Conservation (phyloP, 495 filamentous ascomycete genomes). For the Podospora comata region DNA sequence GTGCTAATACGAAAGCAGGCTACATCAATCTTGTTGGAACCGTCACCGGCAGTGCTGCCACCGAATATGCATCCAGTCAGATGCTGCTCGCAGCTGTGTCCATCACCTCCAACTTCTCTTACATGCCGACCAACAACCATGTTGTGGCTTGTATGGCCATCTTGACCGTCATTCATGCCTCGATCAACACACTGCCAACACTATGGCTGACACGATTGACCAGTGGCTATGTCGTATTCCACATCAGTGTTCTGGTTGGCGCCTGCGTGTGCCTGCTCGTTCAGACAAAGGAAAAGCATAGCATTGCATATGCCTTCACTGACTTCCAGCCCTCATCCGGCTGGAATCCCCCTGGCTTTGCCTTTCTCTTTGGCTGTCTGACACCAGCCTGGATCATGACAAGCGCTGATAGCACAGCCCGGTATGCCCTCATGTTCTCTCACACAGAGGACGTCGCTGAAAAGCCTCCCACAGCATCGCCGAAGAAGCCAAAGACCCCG, state of each 20-base stretch:
- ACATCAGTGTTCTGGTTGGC: conserved; percentile 55
- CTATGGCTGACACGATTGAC: conserved; percentile 64
- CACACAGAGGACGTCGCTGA: background rate
- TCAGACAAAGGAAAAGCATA: conserved; percentile 57
- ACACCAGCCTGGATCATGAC: conserved; percentile 65
- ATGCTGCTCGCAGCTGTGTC: conserved; percentile 65
- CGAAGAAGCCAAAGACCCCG: conserved; percentile 60
- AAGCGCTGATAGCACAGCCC: conserved; percentile 33
- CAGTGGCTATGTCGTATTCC: conserved; percentile 63
- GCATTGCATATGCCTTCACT: conserved; percentile 61
- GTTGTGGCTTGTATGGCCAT: conserved; percentile 62
- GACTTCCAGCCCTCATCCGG: conserved; percentile 56
- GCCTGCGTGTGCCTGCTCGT: conserved; percentile 60
- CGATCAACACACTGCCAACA: conserved; percentile 59
- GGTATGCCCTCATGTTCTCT: conserved; percentile 18
- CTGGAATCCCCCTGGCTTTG: conserved; percentile 62
- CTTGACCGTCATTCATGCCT: conserved; percentile 52
- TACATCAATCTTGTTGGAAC: conserved; percentile 70
- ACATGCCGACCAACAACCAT: conserved; percentile 49
- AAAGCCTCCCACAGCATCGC: conserved; percentile 40
- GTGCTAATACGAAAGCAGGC: conserved; percentile 32
- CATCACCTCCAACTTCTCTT: conserved; percentile 57
- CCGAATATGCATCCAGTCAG: conserved; percentile 65
- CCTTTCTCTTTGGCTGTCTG: conserved; percentile 68
- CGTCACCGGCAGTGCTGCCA: conserved; percentile 60